Percentiles rank a stretch among this genome's conserved stretches.
These are phyloP conservation scores for Tausonia pullulans DNA, from an alignment of 1,284 basidiomycete genomes.

Conservation along the genomic window DNA sequence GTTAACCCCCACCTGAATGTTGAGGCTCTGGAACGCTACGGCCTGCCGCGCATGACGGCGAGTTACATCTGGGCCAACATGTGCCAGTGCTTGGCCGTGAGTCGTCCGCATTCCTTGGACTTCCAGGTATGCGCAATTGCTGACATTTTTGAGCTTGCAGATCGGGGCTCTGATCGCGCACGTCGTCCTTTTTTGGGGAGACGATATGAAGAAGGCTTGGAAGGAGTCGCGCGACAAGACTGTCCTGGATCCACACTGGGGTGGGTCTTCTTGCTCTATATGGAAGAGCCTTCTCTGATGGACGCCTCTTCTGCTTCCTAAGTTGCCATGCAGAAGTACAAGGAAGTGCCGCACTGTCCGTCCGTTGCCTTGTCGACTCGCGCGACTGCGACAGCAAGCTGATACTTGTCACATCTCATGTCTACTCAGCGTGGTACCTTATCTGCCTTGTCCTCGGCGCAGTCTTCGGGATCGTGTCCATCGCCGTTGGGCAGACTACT, in stretches of 20 bases:
- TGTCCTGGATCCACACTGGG: slow-evolving; percentile 48
- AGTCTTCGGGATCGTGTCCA: slow-evolving; percentile 21
- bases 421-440: slow-evolving; percentile 23
- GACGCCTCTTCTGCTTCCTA: too few relatives aligned
- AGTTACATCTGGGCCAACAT: slow-evolving; percentile 50
- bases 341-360: slow-evolving; percentile 23
- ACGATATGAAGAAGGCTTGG: slow-evolving; percentile 37
- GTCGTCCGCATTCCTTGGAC: too few relatives aligned
- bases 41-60: slow-evolving; percentile 24
- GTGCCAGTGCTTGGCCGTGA: slow-evolving; percentile 27
- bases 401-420: neutral
- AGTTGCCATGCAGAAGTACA: slow-evolving; percentile 28
- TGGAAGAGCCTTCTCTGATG: too few relatives aligned
- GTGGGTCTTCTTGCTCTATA: too few relatives aligned
- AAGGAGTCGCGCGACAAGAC: slow-evolving; percentile 40
- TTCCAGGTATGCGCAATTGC: too few relatives aligned
- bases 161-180: slow-evolving; percentile 54
- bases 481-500: slow-evolving; percentile 21
- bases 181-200: slow-evolving; percentile 30
- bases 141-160: too few relatives aligned
- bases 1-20: slow-evolving; percentile 18
- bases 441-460: slow-evolving; percentile 19
- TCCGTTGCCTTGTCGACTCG: neutral
- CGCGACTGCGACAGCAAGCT: neutral
- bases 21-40: slow-evolving; percentile 23